phyloP scores from a whole-genome alignment of 306 rosid species.

The Quercus alba region DNA sequence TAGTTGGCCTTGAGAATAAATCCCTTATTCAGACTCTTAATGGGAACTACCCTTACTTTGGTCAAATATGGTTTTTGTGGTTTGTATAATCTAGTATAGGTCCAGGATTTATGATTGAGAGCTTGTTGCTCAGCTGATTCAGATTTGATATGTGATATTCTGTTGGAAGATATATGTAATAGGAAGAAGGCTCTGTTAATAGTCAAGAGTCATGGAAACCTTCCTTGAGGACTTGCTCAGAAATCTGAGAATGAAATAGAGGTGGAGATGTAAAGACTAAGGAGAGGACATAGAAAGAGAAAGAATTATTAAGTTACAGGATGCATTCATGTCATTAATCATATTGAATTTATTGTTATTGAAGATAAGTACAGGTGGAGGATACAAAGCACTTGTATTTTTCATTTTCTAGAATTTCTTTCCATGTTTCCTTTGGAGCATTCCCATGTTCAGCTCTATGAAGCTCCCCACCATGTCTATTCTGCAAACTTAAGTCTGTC shows the following conservation, averaged over 20 bases:
- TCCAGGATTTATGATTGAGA: not conserved
- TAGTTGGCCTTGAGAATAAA: too few relatives aligned
- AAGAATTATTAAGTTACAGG: too few relatives aligned
- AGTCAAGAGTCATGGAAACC: not conserved
- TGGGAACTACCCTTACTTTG: too few relatives aligned
- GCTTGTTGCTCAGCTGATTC: not conserved
- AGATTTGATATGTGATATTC: not conserved
- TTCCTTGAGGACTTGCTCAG: not conserved
- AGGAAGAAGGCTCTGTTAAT: not conserved
- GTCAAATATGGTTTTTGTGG: too few relatives aligned
- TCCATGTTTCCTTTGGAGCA: not conserved
- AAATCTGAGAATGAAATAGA: not conserved
- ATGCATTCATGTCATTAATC: not conserved
- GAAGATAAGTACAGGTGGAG: not conserved
- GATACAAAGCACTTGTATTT: not conserved
- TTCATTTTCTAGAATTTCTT: not conserved
- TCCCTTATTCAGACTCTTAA: too few relatives aligned
- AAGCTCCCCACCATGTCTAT: not conserved
- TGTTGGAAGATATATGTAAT: not conserved
- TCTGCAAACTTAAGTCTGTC: not conserved
- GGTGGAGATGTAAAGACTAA: not conserved
- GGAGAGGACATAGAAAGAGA: too few relatives aligned
- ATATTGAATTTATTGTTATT: not conserved
- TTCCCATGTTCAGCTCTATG: not conserved
- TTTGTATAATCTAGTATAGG: not conserved